Percentiles rank a stretch among this genome's conserved stretches.
Conservation (phyloP, 306 rosid genomes). For the Acacia acuminata region DNA sequence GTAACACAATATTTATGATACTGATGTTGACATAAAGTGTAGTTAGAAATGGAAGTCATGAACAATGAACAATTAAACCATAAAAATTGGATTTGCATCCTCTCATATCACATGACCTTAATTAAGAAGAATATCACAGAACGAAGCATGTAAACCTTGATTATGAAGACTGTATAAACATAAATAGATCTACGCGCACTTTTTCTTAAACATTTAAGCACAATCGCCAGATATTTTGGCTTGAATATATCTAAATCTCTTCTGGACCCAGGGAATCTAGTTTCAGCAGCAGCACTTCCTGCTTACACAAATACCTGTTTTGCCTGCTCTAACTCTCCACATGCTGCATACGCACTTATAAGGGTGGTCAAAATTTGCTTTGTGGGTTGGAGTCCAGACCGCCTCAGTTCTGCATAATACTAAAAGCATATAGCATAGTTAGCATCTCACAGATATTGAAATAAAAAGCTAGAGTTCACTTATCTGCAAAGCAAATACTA, state of each 20-base stretch:
- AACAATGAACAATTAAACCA: background rate
- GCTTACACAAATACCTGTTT: constrained; percentile 59
- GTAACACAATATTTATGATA: background rate
- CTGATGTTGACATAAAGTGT: background rate
- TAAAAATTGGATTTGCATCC: background rate
- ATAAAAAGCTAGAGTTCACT: constrained; percentile 11
- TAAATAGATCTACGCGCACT: constrained; percentile 15
- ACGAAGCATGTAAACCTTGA: background rate
- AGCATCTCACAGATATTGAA: constrained; percentile 27
- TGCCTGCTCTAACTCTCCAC: constrained; percentile 78
- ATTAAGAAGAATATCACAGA: background rate
- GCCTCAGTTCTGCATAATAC: constrained; percentile 65
- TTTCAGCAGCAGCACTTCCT: constrained; percentile 27
- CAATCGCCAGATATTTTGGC: constrained; percentile 5
- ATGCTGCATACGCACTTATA: constrained; percentile 63
- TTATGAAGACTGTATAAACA: background rate
- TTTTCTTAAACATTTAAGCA: background rate
- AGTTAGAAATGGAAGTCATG: background rate
- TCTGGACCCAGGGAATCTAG: constrained; percentile 8
- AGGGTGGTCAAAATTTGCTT: constrained; percentile 65
- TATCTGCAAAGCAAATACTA: background rate
- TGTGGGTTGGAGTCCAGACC: constrained; percentile 41
- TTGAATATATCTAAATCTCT: background rate
- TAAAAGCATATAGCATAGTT: constrained; percentile 42
- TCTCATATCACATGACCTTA: background rate